Base-by-base conservation (phyloP, 768 basidiomycete genomes). In the Phylloporus rhodoxanthus region DNA sequence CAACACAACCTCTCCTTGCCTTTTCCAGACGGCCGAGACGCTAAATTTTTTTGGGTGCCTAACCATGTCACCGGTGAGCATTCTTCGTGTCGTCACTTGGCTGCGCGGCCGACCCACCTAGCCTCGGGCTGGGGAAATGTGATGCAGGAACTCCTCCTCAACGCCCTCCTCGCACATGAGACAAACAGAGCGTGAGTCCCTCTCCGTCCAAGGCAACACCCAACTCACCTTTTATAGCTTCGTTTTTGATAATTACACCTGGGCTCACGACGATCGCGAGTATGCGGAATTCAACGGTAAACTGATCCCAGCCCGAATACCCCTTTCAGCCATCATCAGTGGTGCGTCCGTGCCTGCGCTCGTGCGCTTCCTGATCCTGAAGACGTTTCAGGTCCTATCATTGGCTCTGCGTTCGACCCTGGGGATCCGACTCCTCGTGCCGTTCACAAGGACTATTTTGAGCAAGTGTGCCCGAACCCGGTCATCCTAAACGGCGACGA, bases 81-180 rank as follows among this genome's bases (percentile, higher is more conserved):
- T 17, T 10, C 3, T 11, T 34, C 20, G 9, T 2, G n/a, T 21
- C 4, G 4, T 11, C 1, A 25, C 1, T 1, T 20, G 21, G 7
- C 6, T 4, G 3, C 28, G 1, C 17, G 14, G 4, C 14, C 58
- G 5, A 50, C 29, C n/a, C 14, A 8, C 10, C 8, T 20, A 79
- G 79, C 58, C 8, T 70, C 73, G 37, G 83, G 82, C 3, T 84
- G 79, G 79, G 82, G 81, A 2, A 85, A 85, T 47, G 71, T 64
- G 8, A 68, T 83, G 70, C 79, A 84, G 51, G 81, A 82, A 50
- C 72, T 80, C 50, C 45, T 83, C 4, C 56, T 82, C 41, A 74
- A 77, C 42, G 70, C 78, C 0, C 67, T 77, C 38, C 62, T 85
- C 3, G 75, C 80, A 0, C 69, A 75, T 42, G 59, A 66, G 2